A percentile compares a stretch with the other conserved stretches of the same genome.
Conservation (phyloP, 2,329 filamentous ascomycete genomes). For the Tolypocladium endophyticum region DNA sequence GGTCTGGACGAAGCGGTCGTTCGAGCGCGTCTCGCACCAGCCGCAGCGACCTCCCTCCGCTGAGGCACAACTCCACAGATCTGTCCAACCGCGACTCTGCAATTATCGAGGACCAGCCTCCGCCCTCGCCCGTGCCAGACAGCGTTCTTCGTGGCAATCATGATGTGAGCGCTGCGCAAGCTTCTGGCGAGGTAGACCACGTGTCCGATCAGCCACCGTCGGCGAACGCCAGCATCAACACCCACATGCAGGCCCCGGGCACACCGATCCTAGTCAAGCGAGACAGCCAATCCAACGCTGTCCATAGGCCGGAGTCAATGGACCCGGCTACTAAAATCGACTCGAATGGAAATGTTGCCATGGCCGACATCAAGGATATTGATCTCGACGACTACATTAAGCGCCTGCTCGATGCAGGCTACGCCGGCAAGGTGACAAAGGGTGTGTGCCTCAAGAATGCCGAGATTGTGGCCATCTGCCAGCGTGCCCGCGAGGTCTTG, state of each 20-base stretch:
- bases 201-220: slow-evolving; percentile 85
- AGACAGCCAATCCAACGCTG: slow-evolving; percentile 58
- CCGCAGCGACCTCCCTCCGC: slow-evolving; percentile 31
- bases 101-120: slow-evolving; percentile 44
- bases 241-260: slow-evolving; percentile 58
- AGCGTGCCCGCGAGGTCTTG: slow-evolving; percentile 78
- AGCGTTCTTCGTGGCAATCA: slow-evolving; percentile 63
- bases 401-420: slow-evolving; percentile 84
- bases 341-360: slow-evolving; percentile 52
- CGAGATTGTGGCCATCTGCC: slow-evolving; percentile 89
- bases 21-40: slow-evolving; percentile 34
- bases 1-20: slow-evolving; percentile 53
- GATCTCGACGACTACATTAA: slow-evolving; percentile 98
- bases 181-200: slow-evolving; percentile 82
- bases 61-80: slow-evolving; percentile 30
- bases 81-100: slow-evolving; percentile 31
- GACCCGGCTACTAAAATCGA: slow-evolving; percentile 31
- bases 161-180: slow-evolving; percentile 70
- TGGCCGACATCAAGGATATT: slow-evolving; percentile 83
- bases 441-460: slow-evolving; percentile 95
- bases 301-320: slow-evolving; percentile 37
- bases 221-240: slow-evolving; percentile 46
- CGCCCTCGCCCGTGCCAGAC: slow-evolving; percentile 81
- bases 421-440: slow-evolving; percentile 95
- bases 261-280: slow-evolving; percentile 85